These are phyloP conservation scores for Backusella parvicylindrica DNA, from an alignment of 192 early-diverging fungal species.

Conservation along the genomic window DNA sequence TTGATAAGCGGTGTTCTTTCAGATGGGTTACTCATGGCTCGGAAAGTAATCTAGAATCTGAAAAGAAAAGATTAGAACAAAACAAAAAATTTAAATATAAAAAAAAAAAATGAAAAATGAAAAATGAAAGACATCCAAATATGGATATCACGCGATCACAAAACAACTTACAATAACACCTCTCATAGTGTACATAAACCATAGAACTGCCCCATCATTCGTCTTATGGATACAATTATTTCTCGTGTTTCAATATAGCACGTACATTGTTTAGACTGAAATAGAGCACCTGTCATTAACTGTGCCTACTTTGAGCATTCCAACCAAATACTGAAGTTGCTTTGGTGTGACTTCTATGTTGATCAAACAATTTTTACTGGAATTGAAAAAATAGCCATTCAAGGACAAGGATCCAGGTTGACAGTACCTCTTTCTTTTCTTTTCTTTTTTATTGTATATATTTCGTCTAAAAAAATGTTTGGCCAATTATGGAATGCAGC, in stretches of 20 bases:
- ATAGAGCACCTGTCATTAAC: neutral
- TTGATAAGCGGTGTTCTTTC: conserved; percentile 11
- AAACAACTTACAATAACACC: neutral
- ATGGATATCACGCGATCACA: neutral
- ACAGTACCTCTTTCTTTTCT: neutral
- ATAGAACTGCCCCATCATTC: too few species aligned
- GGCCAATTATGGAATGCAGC: conserved; percentile 14
- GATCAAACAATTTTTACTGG: neutral
- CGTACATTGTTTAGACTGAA: too few species aligned
- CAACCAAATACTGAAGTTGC: neutral
- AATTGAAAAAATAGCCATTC: neutral
- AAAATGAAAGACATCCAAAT: neutral
- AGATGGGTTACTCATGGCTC: neutral
- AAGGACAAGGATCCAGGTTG: neutral
- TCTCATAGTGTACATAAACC: too few species aligned
- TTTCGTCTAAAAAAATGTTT: conserved; percentile 16
- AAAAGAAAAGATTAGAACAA: neutral
- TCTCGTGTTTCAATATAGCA: too few species aligned
- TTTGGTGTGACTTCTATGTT: neutral
- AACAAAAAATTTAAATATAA: neutral
- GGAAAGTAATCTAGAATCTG: neutral
- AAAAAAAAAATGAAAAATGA: neutral
- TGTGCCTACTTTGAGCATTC: neutral
- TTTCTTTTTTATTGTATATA: neutral
- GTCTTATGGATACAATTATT: too few species aligned